Evolutionary conservation across 495 filamentous ascomycete species (phyloP).

Genomic region (Podospora pseudocomata): DNA sequence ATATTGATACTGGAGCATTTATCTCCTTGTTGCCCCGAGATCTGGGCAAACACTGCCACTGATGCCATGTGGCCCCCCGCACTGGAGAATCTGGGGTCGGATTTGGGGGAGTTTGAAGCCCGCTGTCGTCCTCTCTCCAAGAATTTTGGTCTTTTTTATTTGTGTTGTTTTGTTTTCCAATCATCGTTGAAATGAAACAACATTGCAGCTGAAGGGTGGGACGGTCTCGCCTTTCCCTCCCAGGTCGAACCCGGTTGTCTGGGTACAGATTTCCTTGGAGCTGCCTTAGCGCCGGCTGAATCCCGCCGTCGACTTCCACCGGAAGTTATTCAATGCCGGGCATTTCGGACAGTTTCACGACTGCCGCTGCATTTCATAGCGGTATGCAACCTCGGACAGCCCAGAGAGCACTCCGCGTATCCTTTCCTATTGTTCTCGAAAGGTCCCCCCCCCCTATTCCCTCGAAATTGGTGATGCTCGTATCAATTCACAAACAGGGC

Average conservation of each 20-base stretch:
- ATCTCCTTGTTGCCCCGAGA: not conserved
- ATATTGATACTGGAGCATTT: not conserved
- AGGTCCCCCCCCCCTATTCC: not conserved
- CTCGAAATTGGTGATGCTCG: conserved; percentile 2
- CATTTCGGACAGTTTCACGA: too few relatives aligned
- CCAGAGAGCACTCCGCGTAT: not conserved
- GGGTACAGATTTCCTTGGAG: not conserved
- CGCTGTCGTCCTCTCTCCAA: not conserved
- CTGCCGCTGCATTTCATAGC: not conserved
- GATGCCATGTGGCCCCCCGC: not conserved
- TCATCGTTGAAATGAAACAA: not conserved
- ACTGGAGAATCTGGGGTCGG: not conserved
- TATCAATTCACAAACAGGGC: not conserved
- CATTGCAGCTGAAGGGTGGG: not conserved
- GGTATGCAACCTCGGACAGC: not conserved
- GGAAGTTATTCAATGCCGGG: not conserved
- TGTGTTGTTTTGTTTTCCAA: not conserved
- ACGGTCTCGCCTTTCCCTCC: not conserved
- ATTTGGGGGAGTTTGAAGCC: not conserved
- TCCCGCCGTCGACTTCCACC: not conserved
- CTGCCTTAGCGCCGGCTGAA: not conserved
- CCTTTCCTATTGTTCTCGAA: not conserved
- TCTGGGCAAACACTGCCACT: not conserved
- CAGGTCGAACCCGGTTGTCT: not conserved
- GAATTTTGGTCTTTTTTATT: not conserved